These are phyloP conservation scores for Kodamaea nitidulidarum DNA, from an alignment of 805 yeast genomes.

Conservation along the genomic window DNA sequence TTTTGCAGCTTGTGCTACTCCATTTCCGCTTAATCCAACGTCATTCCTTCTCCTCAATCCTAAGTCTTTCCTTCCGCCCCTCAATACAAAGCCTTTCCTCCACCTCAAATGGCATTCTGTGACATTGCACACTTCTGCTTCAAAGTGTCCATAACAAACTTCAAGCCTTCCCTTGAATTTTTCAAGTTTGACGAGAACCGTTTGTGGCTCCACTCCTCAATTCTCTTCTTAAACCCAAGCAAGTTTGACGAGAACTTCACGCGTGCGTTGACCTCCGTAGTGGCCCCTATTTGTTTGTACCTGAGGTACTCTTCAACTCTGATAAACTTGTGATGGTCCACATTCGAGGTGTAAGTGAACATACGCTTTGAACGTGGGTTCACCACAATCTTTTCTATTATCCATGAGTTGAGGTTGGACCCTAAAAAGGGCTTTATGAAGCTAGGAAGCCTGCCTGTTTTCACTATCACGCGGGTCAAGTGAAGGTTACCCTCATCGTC, in stretches of 20 bases:
- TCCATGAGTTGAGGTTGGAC: constrained; percentile 62
- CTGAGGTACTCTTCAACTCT: constrained; percentile 70
- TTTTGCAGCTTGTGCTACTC: no score
- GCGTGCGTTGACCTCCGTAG: constrained; percentile 49
- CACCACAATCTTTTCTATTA: constrained; percentile 72
- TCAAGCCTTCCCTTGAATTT: constrained; percentile 68
- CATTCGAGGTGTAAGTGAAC: constrained; percentile 70
- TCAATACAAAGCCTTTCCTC: no score
- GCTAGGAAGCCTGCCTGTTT: constrained; percentile 74
- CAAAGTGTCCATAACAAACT: constrained; percentile 68
- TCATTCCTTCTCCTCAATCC: no score
- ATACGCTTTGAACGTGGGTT: constrained; percentile 55
- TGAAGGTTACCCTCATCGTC: constrained; percentile 62
- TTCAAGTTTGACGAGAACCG: constrained; percentile 64
- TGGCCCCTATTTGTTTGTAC: constrained; percentile 10
- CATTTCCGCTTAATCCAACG: no score
- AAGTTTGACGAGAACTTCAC: constrained; percentile 75
- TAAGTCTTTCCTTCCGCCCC: no score
- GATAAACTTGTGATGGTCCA: constrained; percentile 78
- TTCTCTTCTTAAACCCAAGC: constrained; percentile 60
- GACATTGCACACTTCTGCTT: constrained; percentile 24
- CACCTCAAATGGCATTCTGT: constrained; percentile 4
- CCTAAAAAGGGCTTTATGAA: constrained; percentile 79
- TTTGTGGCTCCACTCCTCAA: constrained; percentile 77
- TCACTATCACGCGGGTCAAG: constrained; percentile 70